Evolutionary conservation across 1,139 yeast species (phyloP), one percentile per base, ranked within the genome.

Genomic region (Debaryomyces singareniensis): DNA sequence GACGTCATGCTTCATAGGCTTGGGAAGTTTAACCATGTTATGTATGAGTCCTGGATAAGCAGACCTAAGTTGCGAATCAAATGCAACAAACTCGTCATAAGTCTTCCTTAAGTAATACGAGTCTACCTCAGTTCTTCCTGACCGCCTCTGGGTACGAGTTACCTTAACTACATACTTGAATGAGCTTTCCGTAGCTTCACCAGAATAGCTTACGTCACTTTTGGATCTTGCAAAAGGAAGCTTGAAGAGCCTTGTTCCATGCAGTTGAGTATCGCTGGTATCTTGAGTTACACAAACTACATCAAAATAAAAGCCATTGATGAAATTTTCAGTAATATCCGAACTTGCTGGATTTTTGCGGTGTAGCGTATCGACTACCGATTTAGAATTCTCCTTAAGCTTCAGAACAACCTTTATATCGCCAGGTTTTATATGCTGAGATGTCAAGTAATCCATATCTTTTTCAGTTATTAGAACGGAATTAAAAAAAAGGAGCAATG

Each of bases 1-100:
- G 9, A 48, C 48, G 42, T 62, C 68, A 43, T 44, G 57, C 53
- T 55, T 75, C 59, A 51, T 70, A 67, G 58, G 78, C 57, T 29
- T 71, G 45, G 44, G 96, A 14, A 66, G 40, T 18, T 40, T 47
- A 2, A 51, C 86, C 10, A 83, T 55, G 0, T 93, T 82, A 20
- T 84, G 47, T 46, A 71, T 71, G 29, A 79, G 67, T 0, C 94
- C 95, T 0, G 96, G 94, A 42, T 75, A 80, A 30, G 59, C 62
- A 28, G 59, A 60, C 34, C 67, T 70, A 34, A 87, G 56, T 10
- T 53, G 47, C 16, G 58, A 54, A 32, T 79, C 76, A 24, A 89
- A 56, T 3, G 55, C 55, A 35, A 64, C 68, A 48, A 89, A 87
- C 13, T 84, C 85, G 4, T 70, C 60, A 47, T 84, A 87, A 5